Evolutionary conservation across 176 grass and related monocot genomes (phyloP), one percentile per base, ranked within the genome.

Genomic region (bread wheat (Triticum aestivum)): DNA sequence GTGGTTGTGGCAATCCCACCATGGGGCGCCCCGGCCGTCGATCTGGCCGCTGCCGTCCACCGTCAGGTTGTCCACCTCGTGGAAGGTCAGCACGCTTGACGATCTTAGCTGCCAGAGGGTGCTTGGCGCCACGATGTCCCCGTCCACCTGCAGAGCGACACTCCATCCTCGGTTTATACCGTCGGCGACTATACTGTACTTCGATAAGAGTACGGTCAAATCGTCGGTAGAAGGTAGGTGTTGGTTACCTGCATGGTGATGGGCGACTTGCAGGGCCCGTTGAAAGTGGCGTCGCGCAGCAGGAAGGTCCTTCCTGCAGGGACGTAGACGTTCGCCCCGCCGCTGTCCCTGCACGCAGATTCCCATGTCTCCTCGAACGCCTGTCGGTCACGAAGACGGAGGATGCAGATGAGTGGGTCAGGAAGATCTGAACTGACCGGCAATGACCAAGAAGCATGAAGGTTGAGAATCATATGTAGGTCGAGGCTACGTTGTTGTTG

Each of bases 21-120:
- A 98, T 11, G 92, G 73, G 65, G 87, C 35, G 10, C 95, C 95
- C 30, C 45, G 81, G 42, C 93, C 93, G 5, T 95, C 89, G 41
- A 98, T 92, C 76, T 79, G 56, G 11, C 95, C 95, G 1, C 6
- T 23, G 7, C 95, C 95, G 5, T 85, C 18, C 23, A 95, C 1
- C 2, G 79, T 90, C 42, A 98, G 54, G 56, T 77, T 30, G 63
- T 90, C 49, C 4, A 92, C 35, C 2, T 33, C 15, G 45, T 32
- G 39, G 74, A 98, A 87, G 23, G 89, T 83, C 14, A 98, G 3
- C 20, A 98, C 41, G 74, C 70, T 92, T 37, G 21, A 72, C 20
- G 18, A 5, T 35, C 80, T 9, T 3, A 61, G 61, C 13, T 91
- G 87, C 95, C 95, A 98, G 4, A 81, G 24, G 17, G 8, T 1